Percentiles rank a stretch among this genome's conserved stretches.
Evolutionary conservation across 148 eudicot genomes (phyloP).

Genomic region (Rhododendron kiyosumense): DNA sequence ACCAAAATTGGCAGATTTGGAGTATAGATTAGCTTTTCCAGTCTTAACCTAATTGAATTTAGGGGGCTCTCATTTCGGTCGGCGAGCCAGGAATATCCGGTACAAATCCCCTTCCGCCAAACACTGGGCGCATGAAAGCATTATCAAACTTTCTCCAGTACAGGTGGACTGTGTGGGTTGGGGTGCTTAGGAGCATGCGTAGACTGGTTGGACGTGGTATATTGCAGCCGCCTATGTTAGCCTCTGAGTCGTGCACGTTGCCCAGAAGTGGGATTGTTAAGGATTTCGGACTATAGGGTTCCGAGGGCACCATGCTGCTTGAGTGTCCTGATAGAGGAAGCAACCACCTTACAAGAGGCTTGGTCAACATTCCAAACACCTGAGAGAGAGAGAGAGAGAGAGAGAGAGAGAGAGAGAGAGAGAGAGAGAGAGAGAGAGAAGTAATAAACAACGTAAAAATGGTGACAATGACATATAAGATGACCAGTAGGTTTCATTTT

Average conservation of each 20-base stretch:
- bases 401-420: neutral
- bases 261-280: slow-evolving; percentile 37
- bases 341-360: slow-evolving; percentile 46
- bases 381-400: slow-evolving; percentile 5
- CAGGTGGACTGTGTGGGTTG: slow-evolving; percentile 40
- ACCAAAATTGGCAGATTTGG: neutral
- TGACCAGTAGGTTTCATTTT: neutral
- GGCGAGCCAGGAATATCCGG: slow-evolving; percentile 25
- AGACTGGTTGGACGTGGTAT: slow-evolving; percentile 26
- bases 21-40: neutral
- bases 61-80: slow-evolving; percentile 7
- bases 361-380: slow-evolving; percentile 58
- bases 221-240: slow-evolving; percentile 14
- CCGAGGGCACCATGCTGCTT: slow-evolving; percentile 16
- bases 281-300: slow-evolving; percentile 39
- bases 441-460: too few relatives aligned
- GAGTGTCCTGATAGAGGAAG: slow-evolving; percentile 21
- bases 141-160: slow-evolving; percentile 58
- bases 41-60: neutral
- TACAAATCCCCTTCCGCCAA: slow-evolving; percentile 43
- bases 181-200: slow-evolving; percentile 39
- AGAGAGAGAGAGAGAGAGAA: neutral
- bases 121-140: slow-evolving; percentile 54
- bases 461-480: neutral
- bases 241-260: slow-evolving; percentile 23